A percentile compares a stretch with the other conserved stretches of the same genome.
These are phyloP conservation scores for Diddensiella transvaalensis DNA, from an alignment of 805 yeast species.

Conservation along the genomic window DNA sequence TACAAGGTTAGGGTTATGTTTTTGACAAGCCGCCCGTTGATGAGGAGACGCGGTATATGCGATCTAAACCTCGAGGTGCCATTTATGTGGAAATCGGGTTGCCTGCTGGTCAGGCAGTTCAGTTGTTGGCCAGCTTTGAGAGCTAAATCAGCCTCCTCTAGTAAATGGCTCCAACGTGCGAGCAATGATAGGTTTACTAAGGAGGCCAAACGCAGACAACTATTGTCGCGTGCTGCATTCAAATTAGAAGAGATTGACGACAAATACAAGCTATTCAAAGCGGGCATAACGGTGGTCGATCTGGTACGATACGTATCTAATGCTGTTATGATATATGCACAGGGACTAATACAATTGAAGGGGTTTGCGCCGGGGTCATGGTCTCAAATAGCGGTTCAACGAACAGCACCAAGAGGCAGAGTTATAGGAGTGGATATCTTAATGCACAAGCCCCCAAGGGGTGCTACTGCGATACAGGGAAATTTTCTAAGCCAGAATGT, in stretches of 20 bases:
- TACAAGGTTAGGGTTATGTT: no score
- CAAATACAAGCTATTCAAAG: conserved; percentile 55
- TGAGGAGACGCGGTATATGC: no score
- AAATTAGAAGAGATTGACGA: conserved; percentile 74
- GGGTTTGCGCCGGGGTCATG: conserved; percentile 94
- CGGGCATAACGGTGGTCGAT: conserved; percentile 67
- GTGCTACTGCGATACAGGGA: conserved; percentile 80
- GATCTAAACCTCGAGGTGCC: no score
- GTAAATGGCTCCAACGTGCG: conserved; percentile 74
- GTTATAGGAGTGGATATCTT: conserved; percentile 82
- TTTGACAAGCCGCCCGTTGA: no score
- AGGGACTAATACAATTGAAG: conserved; percentile 18
- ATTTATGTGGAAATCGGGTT: no score
- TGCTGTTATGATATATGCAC: conserved; percentile 22
- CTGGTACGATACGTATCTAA: no score
- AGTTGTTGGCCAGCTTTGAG: neutral
- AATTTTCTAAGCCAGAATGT: conserved; percentile 60
- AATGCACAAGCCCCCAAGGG: conserved; percentile 73
- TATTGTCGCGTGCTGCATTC: conserved; percentile 86
- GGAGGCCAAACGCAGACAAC: conserved; percentile 60
- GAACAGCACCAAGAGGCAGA: conserved; percentile 47
- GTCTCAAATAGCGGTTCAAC: conserved; percentile 75
- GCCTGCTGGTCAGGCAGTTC: neutral
- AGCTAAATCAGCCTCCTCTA: conserved; percentile 43
- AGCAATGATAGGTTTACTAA: conserved; percentile 58